Percentiles rank a stretch among this genome's conserved stretches.
Conservation (phyloP, 257 asterid genomes). For the Fraxinus excelsior region DNA sequence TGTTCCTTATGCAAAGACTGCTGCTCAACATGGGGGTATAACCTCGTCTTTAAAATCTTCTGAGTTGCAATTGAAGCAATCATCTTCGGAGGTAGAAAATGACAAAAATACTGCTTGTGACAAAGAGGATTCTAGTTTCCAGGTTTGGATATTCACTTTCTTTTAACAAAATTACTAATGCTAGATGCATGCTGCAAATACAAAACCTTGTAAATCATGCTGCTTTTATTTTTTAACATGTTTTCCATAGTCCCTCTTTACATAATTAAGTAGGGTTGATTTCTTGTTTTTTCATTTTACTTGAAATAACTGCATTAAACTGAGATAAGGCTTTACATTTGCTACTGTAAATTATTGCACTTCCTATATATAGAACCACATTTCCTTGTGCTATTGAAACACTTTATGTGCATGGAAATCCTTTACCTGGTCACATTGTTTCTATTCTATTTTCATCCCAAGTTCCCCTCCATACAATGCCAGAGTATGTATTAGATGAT, state of each 20-base stretch:
- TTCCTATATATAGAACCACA: slow-evolving; percentile 3
- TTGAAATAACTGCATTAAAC: slow-evolving; percentile 1
- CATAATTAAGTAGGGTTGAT: not conserved
- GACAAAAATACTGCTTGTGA: slow-evolving; percentile 31
- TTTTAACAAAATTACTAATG: not conserved
- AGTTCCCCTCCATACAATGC: not conserved
- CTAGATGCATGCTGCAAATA: slow-evolving; percentile 15
- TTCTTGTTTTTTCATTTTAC: slow-evolving; percentile 1
- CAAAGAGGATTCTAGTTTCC: slow-evolving; percentile 34
- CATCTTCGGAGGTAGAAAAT: slow-evolving; percentile 27
- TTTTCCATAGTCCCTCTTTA: not conserved
- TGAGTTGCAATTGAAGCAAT: slow-evolving; percentile 33
- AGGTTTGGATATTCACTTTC: slow-evolving; percentile 48
- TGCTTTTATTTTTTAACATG: slow-evolving; percentile 11
- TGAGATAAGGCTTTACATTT: slow-evolving; percentile 1
- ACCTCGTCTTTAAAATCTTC: slow-evolving; percentile 34
- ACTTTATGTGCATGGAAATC: not conserved
- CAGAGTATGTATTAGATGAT: not conserved
- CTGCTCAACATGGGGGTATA: not conserved
- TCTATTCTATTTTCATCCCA: not conserved
- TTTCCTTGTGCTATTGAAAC: not conserved
- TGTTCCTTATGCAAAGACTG: not conserved
- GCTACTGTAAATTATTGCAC: not conserved
- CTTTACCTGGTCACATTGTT: not conserved
- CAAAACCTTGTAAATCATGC: slow-evolving; percentile 6